Evolutionary conservation across 179 eudicot genomes (phyloP).

Genomic region (Carnegiea gigantea): DNA sequence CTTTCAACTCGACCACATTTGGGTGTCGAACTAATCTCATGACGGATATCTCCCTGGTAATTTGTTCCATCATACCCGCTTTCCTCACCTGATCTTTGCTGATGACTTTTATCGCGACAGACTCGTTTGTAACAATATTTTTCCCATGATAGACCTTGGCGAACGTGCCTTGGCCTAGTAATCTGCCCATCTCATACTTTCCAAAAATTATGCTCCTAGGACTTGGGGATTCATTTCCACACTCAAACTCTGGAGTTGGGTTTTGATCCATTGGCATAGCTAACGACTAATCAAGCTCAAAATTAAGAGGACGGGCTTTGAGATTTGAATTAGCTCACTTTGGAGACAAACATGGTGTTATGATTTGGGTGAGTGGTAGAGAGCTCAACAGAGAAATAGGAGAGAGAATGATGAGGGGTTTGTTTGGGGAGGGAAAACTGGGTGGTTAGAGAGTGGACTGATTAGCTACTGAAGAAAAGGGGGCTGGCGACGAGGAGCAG

Average conservation of each 20-base stretch:
- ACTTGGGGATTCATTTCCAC: background rate
- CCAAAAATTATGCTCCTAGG: slow-evolving; percentile 39
- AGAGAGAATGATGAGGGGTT: background rate
- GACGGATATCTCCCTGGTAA: slow-evolving; percentile 61
- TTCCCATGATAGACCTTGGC: slow-evolving; percentile 67
- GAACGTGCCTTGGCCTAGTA: slow-evolving; percentile 71
- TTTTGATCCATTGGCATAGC: background rate
- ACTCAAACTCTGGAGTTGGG: background rate
- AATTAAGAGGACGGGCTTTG: background rate
- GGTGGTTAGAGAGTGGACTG: background rate
- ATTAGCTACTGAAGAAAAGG: background rate
- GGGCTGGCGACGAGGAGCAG: background rate
- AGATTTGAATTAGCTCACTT: background rate
- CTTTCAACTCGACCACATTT: slow-evolving; percentile 61
- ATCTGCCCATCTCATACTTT: slow-evolving; percentile 63
- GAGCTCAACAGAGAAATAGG: background rate
- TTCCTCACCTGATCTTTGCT: slow-evolving; percentile 57
- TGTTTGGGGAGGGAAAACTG: background rate
- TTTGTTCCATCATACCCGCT: slow-evolving; percentile 62
- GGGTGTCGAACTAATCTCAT: slow-evolving; percentile 75
- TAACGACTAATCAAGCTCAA: background rate
- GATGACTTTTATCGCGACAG: slow-evolving; percentile 67
- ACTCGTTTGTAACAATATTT: slow-evolving; percentile 38
- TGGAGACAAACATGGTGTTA: background rate
- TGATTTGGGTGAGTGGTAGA: background rate